Conservation (phyloP, 1,284 basidiomycete genomes). For the Apiotrichum veenhuisii region DNA sequence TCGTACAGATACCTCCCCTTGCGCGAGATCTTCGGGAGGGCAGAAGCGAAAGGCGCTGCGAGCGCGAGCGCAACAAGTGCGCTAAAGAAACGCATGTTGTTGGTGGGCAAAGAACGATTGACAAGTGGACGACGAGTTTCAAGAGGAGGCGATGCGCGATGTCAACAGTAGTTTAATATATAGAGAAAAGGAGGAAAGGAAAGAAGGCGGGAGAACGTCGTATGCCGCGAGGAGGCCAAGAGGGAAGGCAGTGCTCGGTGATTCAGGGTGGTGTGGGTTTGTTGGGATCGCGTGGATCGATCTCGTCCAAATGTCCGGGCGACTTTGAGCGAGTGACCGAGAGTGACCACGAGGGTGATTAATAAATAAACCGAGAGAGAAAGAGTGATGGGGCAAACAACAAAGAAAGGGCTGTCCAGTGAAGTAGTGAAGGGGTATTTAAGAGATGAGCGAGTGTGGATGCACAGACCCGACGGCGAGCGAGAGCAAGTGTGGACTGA, state of each 20-base stretch:
- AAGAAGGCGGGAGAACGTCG: background rate
- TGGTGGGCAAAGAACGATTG: background rate
- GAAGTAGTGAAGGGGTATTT: too few relatives aligned
- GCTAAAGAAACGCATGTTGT: slow-evolving; percentile 13
- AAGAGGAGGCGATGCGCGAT: background rate
- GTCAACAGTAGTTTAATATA: background rate
- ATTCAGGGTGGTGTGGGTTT: background rate
- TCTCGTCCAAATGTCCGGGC: background rate
- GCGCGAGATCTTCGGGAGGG: slow-evolving; percentile 43
- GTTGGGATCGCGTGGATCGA: background rate
- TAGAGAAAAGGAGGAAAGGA: background rate
- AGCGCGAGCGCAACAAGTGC: slow-evolving; percentile 6
- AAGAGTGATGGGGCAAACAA: too few relatives aligned
- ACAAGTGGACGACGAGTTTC: too few relatives aligned
- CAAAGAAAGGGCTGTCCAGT: too few relatives aligned
- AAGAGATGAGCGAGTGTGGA: too few relatives aligned
- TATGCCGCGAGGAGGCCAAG: background rate
- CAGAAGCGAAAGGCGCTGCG: slow-evolving; percentile 25
- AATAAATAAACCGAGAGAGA: too few relatives aligned
- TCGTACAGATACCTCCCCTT: slow-evolving; percentile 68
- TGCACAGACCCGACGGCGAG: too few relatives aligned
- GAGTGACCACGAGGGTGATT: too few relatives aligned
- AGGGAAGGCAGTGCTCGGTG: background rate
- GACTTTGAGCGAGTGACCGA: too few relatives aligned
- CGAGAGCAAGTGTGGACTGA: too few relatives aligned